A percentile compares a stretch with the other conserved stretches of the same genome.
These are phyloP conservation scores for Nakazawaea ambrosiae DNA, from an alignment of 805 yeast species.

Conservation along the genomic window DNA sequence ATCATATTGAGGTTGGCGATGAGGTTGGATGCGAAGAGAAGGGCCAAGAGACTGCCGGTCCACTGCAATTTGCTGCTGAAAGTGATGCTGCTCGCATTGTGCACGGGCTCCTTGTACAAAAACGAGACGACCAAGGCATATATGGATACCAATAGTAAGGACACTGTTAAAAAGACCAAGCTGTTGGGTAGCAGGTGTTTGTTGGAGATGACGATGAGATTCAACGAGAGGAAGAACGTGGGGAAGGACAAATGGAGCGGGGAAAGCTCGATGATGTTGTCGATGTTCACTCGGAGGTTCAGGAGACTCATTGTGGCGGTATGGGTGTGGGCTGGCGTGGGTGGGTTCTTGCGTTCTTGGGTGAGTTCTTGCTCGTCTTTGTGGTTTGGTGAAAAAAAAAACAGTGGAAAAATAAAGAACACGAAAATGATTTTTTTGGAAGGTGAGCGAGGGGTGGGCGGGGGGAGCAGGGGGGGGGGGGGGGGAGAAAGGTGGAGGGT, in stretches of 20 bases:
- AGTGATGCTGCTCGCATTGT: neutral
- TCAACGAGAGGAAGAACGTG: constrained; percentile 23
- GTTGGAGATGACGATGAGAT: constrained; percentile 14
- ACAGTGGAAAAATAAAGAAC: too few species aligned
- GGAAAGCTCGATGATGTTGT: constrained; percentile 19
- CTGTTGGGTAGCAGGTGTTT: too few species aligned
- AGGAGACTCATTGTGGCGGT: too few species aligned
- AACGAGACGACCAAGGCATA: constrained; percentile 1
- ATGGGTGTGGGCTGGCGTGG: too few species aligned
- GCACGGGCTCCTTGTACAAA: neutral
- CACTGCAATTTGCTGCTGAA: neutral
- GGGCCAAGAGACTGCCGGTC: neutral
- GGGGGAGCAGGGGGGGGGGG: too few species aligned
- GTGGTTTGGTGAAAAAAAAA: too few species aligned
- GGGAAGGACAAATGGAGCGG: constrained; percentile 28
- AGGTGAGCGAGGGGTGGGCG: too few species aligned
- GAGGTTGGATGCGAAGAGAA: constrained; percentile 14
- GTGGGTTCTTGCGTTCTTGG: too few species aligned
- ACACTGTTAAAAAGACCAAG: neutral
- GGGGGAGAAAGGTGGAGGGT: too few species aligned
- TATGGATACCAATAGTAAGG: constrained; percentile 2
- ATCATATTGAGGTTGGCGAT: constrained; percentile 18
- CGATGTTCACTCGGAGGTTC: too few species aligned
- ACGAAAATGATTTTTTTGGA: too few species aligned
- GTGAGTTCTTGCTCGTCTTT: too few species aligned